Base-by-base conservation (phyloP, 768 basidiomycete species). In the Strobilomyces echinocephalus region DNA sequence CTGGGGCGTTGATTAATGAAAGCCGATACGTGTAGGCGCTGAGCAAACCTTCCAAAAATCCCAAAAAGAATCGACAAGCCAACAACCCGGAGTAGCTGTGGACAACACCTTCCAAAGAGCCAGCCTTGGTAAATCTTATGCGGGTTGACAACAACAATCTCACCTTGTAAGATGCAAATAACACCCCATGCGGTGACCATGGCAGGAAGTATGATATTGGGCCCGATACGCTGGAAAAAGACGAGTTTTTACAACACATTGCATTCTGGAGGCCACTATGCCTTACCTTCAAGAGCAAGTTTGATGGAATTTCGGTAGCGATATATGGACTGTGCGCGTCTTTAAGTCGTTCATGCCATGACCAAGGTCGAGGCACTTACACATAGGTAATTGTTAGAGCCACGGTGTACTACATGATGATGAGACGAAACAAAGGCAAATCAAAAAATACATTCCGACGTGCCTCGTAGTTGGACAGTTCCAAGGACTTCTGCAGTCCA, bases 111-210 rank as follows among this genome's bases (percentile, higher is more conserved):
- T 16, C 6, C 15, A 44, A 10, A 12, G n/a, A 30, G 31, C 5
- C 21, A 30, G 31, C 5, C 21, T 36, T 21, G 47, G 38, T 30
- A 18, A 31, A 46, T 41, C 3, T 21, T 7, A 5, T 24, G n/a
- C 31, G 7, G 9, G 18, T n/a, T 21, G 21, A 46, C n/a, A 43
- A 11, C 16, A n/a, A 42, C 10, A 57, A 31, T 33, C 35, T 54
- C 24, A 77, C 83, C 84, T 75, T 88, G 85, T 42, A 81, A 70
- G 9, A 82, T 74, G 10, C 79, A 76, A 14, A 83, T 76, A n/a
- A 86, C 44, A n/a, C 87, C 87, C 86, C 87, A 89, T 1, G 80
- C 59, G 0, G 79, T 75, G 45, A 87, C 67, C 77, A 87, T 80
- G 1, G 79, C 66, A 0, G 87, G 86, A 63, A 85, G 74, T 44